These are phyloP conservation scores for Tetracentron sinense DNA, from an alignment of 164 flowering plant genomes.

Conservation along the genomic window DNA sequence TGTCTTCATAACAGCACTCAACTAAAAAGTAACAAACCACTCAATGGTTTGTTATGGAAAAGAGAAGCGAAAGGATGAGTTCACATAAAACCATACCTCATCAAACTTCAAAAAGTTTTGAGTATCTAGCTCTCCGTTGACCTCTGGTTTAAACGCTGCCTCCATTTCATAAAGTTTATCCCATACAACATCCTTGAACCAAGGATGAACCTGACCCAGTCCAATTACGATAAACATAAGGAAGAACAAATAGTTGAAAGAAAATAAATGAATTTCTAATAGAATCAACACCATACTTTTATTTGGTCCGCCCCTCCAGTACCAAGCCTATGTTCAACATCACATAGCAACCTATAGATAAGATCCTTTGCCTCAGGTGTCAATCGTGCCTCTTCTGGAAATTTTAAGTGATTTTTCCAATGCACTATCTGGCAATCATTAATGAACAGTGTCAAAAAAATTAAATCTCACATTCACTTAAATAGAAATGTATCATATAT, in stretches of 20 bases:
- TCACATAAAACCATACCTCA: constrained; percentile 47
- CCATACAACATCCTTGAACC: constrained; percentile 87
- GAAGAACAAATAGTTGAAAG: neutral
- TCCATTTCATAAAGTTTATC: constrained; percentile 84
- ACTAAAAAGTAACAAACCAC: too few species aligned
- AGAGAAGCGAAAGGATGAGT: neutral
- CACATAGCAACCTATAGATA: constrained; percentile 58
- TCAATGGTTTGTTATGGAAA: too few species aligned
- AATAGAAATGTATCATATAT: too few species aligned
- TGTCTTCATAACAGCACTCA: too few species aligned
- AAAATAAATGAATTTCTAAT: neutral
- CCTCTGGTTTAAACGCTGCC: constrained; percentile 90
- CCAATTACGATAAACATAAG: constrained; percentile 8
- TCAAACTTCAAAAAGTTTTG: too few species aligned
- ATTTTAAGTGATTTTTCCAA: constrained; percentile 85
- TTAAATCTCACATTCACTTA: too few species aligned
- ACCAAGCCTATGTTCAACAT: too few species aligned
- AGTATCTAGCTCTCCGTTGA: too few species aligned
- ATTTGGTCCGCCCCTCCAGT: constrained; percentile 70
- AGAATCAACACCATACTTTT: constrained; percentile 42
- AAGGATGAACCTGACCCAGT: constrained; percentile 77
- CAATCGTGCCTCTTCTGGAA: constrained; percentile 62
- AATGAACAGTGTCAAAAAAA: too few species aligned
- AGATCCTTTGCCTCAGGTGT: constrained; percentile 88
- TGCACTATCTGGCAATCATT: constrained; percentile 66